Conservation (phyloP, 805 yeast species). For the Vanderwaltozyma yarrowii region DNA sequence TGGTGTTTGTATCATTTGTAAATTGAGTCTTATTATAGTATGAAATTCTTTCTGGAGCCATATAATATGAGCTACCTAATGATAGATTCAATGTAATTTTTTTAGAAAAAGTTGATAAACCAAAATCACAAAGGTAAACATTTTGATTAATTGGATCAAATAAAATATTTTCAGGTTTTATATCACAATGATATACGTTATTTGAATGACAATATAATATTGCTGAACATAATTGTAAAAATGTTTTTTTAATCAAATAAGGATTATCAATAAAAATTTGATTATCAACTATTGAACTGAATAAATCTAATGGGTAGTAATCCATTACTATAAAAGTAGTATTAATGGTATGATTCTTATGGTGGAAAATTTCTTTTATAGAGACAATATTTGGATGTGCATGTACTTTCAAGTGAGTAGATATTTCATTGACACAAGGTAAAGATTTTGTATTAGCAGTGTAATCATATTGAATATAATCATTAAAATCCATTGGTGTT, state of each 20-base stretch:
- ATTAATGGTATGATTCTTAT: constrained; percentile 11
- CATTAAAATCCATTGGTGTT: constrained; percentile 17
- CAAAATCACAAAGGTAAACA: constrained; percentile 75
- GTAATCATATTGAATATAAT: too few species aligned
- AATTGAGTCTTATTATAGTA: neutral
- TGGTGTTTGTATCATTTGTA: constrained; percentile 9
- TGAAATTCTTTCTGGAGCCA: constrained; percentile 72
- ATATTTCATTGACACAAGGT: constrained; percentile 42
- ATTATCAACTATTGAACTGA: constrained; percentile 71
- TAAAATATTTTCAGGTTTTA: constrained; percentile 90
- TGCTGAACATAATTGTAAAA: constrained; percentile 73
- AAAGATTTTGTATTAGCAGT: too few species aligned
- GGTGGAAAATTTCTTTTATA: constrained; percentile 62
- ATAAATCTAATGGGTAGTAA: constrained; percentile 77
- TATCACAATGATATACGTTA: constrained; percentile 86
- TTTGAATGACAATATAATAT: constrained; percentile 71
- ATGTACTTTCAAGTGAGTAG: constrained; percentile 65
- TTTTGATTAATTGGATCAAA: constrained; percentile 43
- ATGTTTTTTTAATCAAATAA: constrained; percentile 42
- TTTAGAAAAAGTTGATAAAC: constrained; percentile 60
- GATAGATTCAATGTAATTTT: constrained; percentile 59
- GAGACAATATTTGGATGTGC: constrained; percentile 68
- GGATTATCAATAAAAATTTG: constrained; percentile 49
- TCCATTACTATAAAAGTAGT: constrained; percentile 73
- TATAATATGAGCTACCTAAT: constrained; percentile 80